phyloP scores from a whole-genome alignment of 495 filamentous ascomycete genomes.

The Sporormia fimetaria region DNA sequence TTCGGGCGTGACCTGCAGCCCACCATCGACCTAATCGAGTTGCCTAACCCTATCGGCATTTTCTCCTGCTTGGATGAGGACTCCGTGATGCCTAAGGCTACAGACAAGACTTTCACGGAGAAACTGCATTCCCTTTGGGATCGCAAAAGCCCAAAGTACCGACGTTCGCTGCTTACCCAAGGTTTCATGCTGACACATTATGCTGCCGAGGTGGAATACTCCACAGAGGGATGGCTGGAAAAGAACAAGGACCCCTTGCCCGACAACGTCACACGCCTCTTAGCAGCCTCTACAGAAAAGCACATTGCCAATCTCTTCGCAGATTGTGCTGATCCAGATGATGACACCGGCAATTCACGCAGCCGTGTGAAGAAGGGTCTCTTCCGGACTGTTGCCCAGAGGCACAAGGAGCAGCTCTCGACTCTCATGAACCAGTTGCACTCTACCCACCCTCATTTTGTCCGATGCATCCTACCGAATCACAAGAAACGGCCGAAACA shows the following conservation, averaged over 20 bases:
- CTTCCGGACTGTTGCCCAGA: constrained; percentile 92
- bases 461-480: constrained; percentile 95
- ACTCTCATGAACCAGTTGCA: constrained; percentile 93
- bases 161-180: constrained; percentile 71
- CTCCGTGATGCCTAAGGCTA: constrained; percentile 97
- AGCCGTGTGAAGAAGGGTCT: constrained; percentile 94
- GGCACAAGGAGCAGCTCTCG: constrained; percentile 93
- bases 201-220: constrained; percentile 94
- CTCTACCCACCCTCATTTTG: constrained; percentile 95
- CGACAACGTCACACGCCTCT: constrained; percentile 83
- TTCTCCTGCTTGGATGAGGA: constrained; percentile 98
- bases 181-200: constrained; percentile 99
- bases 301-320: constrained; percentile 78
- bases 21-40: constrained; percentile 93
- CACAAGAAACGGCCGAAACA: constrained; percentile 97
- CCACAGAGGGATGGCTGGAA: constrained; percentile 88
- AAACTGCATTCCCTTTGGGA: constrained; percentile 97
- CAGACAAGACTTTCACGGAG: constrained; percentile 91
- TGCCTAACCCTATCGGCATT: constrained; percentile 94
- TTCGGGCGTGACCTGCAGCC: constrained; percentile 96
- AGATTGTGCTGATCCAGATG: constrained; percentile 71
- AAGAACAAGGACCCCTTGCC: constrained; percentile 99
- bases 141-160: constrained; percentile 87
- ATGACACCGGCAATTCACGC: constrained; percentile 50
- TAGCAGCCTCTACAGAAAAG: constrained; percentile 68